Evolutionary conservation across 768 basidiomycete species (phyloP).

Genomic region (Zangia roseola): DNA sequence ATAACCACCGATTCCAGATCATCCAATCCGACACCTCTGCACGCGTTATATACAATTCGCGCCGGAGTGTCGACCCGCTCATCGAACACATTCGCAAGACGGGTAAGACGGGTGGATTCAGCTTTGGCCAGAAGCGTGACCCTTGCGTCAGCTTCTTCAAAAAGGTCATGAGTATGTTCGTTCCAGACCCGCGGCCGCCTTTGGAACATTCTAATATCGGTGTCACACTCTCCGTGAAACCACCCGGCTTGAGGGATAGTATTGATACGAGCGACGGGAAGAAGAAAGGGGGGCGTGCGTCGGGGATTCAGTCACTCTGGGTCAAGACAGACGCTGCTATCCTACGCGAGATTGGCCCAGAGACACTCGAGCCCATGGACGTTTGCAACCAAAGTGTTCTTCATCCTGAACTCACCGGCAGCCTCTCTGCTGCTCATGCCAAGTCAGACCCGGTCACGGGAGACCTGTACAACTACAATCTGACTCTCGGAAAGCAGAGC

Average conservation of each 20-base stretch:
- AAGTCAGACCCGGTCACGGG: slow-evolving; percentile 36
- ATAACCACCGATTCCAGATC: slow-evolving; percentile 42
- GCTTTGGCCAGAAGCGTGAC: slow-evolving; percentile 33
- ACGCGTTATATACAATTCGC: slow-evolving; percentile 36
- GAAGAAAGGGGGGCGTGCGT: slow-evolving; percentile 25
- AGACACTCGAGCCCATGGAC: slow-evolving; percentile 37
- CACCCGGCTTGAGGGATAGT: slow-evolving; percentile 24
- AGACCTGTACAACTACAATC: slow-evolving; percentile 38
- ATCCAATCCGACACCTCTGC: slow-evolving; percentile 24
- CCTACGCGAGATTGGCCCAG: slow-evolving; percentile 35
- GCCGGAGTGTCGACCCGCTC: slow-evolving; percentile 27
- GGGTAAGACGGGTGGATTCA: slow-evolving; percentile 14
- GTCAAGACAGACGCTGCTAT: slow-evolving; percentile 31
- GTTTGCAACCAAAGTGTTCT: slow-evolving; percentile 27
- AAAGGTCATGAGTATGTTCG: slow-evolving; percentile 30
- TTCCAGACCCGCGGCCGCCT: slow-evolving; percentile 13
- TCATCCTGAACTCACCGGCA: slow-evolving; percentile 34
- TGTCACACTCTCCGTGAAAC: slow-evolving; percentile 31
- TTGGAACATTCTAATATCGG: slow-evolving; percentile 21
- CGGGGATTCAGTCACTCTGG: slow-evolving; percentile 29
- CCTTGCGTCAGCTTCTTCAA: slow-evolving; percentile 31
- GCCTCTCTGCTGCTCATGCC: slow-evolving; percentile 36
- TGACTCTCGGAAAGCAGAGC: slow-evolving; percentile 25
- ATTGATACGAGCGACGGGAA: slow-evolving; percentile 18
- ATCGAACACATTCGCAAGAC: slow-evolving; percentile 30